These are phyloP conservation scores for Daldinia loculata DNA, from an alignment of 495 filamentous ascomycete genomes.

Conservation along the genomic window DNA sequence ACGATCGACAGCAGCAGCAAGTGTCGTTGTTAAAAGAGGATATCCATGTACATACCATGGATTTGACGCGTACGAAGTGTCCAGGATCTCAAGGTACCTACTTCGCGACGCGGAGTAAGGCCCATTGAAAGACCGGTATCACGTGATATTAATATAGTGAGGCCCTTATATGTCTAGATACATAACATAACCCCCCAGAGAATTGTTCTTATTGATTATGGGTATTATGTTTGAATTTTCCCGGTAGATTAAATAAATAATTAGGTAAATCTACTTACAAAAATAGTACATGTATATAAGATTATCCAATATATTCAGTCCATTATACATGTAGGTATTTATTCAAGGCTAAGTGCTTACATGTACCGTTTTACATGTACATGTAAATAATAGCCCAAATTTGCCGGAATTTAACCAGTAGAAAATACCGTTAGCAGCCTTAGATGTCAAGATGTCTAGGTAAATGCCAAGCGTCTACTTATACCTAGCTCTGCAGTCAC, in stretches of 20 bases:
- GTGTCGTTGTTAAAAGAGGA: not conserved
- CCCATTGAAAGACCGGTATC: not conserved
- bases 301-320: not conserved
- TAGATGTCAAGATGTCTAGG: too few species aligned
- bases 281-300: not conserved
- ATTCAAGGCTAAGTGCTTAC: not conserved
- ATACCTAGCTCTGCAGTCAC: not conserved
- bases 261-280: not conserved
- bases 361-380: not conserved
- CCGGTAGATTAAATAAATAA: too few species aligned
- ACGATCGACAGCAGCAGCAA: not conserved
- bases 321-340: too few species aligned
- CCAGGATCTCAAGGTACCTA: not conserved
- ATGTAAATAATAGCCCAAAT: not conserved
- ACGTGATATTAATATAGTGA: not conserved
- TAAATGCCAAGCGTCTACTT: not conserved
- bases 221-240: too few species aligned
- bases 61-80: not conserved
- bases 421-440: not conserved
- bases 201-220: too few species aligned
- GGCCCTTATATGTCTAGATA: not conserved
- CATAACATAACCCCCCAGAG: not conserved
- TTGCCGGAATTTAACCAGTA: not conserved
- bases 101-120: not conserved
- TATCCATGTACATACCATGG: not conserved